Evolutionary conservation across 306 rosid genomes (phyloP).

Genomic region (Rubus parviflorus): DNA sequence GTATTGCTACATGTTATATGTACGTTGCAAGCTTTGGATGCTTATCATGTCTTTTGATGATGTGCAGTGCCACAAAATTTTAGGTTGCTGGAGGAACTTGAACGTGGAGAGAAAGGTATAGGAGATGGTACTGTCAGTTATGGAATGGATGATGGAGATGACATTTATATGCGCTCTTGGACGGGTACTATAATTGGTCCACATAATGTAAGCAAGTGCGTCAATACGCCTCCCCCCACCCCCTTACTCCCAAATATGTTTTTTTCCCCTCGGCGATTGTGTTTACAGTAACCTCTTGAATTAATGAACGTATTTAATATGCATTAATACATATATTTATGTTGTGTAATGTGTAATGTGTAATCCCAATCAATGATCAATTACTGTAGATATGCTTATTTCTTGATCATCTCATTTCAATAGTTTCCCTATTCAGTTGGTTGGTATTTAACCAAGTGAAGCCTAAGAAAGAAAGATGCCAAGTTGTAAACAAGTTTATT

Average conservation of each 20-base stretch:
- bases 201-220: constrained; percentile 68
- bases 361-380: neutral
- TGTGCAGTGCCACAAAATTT: constrained; percentile 93
- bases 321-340: neutral
- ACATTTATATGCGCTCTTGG: constrained; percentile 81
- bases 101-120: constrained; percentile 89
- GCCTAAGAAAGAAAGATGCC: neutral
- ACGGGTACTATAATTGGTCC: constrained; percentile 85
- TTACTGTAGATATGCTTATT: neutral
- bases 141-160: constrained; percentile 99
- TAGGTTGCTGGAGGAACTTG: constrained; percentile 98
- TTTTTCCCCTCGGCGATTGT: neutral
- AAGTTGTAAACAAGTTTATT: neutral
- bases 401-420: neutral
- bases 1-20: neutral
- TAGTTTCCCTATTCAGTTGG: neutral
- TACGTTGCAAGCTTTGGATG: neutral
- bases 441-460: neutral
- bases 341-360: too few species aligned
- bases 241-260: too few species aligned
- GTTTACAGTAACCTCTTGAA: neutral
- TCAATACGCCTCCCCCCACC: neutral
- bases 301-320: neutral
- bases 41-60: neutral
- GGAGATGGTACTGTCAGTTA: constrained; percentile 94